Percentiles rank a stretch among this genome's conserved stretches.
These are phyloP conservation scores for Colletotrichum shisoi DNA, from an alignment of 2,329 filamentous ascomycete species.

Conservation along the genomic window DNA sequence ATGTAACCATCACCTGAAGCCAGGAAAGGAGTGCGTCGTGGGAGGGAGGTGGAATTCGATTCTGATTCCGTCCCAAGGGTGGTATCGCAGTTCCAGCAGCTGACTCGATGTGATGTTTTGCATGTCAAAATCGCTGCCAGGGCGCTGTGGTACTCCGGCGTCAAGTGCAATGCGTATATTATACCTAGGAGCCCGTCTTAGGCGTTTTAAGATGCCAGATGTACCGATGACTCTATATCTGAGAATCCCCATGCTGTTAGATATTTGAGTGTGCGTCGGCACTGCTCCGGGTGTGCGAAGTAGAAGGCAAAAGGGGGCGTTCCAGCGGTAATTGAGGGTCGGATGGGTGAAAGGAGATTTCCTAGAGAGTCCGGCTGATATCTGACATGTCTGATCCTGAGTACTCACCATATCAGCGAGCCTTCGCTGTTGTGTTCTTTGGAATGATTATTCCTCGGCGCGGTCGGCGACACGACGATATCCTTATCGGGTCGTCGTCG, in stretches of 20 bases:
- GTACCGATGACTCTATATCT: background rate
- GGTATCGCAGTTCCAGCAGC: background rate
- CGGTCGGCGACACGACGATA: background rate
- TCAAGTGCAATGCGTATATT: too few species aligned
- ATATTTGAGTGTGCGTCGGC: background rate
- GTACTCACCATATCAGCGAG: too few species aligned
- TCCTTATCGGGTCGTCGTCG: background rate
- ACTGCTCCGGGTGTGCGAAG: background rate
- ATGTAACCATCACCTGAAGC: background rate
- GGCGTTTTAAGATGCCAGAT: too few species aligned
- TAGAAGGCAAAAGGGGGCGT: background rate
- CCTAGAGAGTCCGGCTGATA: background rate
- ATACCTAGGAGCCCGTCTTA: too few species aligned
- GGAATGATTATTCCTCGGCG: background rate
- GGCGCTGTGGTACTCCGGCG: background rate
- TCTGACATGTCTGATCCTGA: background rate
- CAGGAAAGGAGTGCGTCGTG: too few species aligned
- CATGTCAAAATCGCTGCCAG: background rate
- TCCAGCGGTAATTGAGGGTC: background rate
- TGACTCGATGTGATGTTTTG: too few species aligned
- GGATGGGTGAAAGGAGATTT: background rate
- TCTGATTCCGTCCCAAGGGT: background rate
- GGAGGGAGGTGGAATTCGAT: background rate
- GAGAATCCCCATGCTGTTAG: background rate
- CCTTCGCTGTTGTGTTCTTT: background rate